Conservation (phyloP, 225 moss, liverwort and hornwort genomes). For the Antitrichia curtipendula region DNA sequence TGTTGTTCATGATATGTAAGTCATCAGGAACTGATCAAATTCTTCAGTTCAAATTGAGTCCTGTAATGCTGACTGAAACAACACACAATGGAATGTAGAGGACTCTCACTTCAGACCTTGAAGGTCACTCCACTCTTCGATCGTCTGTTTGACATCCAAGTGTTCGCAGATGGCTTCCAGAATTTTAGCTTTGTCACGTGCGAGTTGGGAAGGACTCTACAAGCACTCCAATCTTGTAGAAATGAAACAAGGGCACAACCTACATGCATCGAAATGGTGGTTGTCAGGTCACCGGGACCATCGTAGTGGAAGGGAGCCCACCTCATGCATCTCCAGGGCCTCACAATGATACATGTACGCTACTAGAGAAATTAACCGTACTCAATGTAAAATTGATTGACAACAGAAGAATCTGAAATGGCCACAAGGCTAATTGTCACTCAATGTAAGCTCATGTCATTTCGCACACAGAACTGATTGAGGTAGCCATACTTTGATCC, state of each 20-base stretch:
- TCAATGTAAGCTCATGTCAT: background rate
- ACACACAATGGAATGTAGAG: background rate
- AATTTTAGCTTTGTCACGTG: slow-evolving; percentile 51
- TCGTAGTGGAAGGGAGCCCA: background rate
- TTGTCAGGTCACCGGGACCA: background rate
- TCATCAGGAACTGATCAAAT: background rate
- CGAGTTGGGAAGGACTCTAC: slow-evolving; percentile 66
- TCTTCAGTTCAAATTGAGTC: background rate
- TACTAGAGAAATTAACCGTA: background rate
- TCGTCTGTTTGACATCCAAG: slow-evolving; percentile 26
- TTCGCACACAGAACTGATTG: background rate
- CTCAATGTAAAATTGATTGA: background rate
- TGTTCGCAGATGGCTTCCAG: slow-evolving; percentile 59
- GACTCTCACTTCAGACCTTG: slow-evolving; percentile 6
- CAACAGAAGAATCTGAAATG: background rate
- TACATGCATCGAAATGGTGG: background rate
- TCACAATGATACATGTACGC: background rate
- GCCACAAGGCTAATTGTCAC: background rate
- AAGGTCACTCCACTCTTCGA: slow-evolving; percentile 30
- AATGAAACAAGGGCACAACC: slow-evolving; percentile 84
- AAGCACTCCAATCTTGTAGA: slow-evolving; percentile 76
- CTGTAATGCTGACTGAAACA: background rate
- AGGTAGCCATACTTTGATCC: slow-evolving; percentile 42
- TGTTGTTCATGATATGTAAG: background rate
- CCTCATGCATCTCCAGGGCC: background rate